Conservation (phyloP, 345 rosid genomes). For the Linum trigynum region DNA sequence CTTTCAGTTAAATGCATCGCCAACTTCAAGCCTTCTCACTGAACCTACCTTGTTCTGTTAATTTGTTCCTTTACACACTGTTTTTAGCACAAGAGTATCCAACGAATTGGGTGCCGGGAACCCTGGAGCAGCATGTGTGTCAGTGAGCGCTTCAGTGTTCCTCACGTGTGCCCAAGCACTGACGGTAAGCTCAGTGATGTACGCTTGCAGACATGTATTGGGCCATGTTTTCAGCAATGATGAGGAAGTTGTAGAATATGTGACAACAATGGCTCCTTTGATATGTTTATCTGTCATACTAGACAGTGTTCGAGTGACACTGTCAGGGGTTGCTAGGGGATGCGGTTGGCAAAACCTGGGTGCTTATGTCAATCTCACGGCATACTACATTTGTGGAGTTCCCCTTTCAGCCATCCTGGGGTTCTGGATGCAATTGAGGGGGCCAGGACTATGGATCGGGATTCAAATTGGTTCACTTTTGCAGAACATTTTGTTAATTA, state of each 20-base stretch:
- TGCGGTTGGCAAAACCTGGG: constrained; percentile 2
- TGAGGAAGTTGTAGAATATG: neutral
- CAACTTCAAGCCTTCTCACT: no score
- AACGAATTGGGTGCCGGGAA: constrained; percentile 4
- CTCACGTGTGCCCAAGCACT: neutral
- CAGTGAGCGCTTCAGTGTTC: neutral
- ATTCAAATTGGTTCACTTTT: constrained; percentile 3
- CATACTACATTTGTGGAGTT: neutral
- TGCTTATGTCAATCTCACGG: neutral
- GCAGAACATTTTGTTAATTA: neutral
- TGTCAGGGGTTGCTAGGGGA: constrained; percentile 1
- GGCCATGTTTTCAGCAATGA: constrained; percentile 1
- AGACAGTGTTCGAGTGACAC: neutral
- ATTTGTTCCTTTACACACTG: no score
- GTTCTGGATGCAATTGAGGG: constrained; percentile 1
- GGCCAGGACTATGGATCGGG: constrained; percentile 1
- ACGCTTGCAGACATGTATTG: neutral
- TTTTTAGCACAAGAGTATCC: neutral
- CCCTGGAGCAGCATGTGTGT: neutral
- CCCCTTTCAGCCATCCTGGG: neutral
- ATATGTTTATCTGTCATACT: neutral
- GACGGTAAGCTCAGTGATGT: neutral
- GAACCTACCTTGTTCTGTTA: no score
- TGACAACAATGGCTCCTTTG: constrained; percentile 1
- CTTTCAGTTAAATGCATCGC: no score